phyloP scores from a whole-genome alignment of 805 yeast species.

The Lipomyces chichibuensis region DNA sequence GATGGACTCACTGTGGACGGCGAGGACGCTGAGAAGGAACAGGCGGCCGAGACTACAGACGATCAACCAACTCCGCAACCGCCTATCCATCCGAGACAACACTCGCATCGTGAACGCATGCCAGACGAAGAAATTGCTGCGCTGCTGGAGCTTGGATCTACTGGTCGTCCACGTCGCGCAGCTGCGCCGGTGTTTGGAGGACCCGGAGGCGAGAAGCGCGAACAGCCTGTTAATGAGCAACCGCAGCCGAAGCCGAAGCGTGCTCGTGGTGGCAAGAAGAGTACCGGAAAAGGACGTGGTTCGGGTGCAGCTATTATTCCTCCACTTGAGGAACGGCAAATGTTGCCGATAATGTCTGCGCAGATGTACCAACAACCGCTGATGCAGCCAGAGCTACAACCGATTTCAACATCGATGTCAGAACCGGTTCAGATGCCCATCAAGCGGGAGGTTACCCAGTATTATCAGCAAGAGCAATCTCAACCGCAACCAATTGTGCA shows the following conservation, averaged over 20 bases:
- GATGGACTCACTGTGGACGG: slow-evolving; percentile 23
- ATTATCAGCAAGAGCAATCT: neutral
- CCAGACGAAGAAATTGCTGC: slow-evolving; percentile 34
- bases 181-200: slow-evolving; percentile 38
- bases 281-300: slow-evolving; percentile 10
- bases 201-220: slow-evolving; percentile 16
- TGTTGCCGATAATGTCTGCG: neutral
- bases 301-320: neutral
- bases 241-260: slow-evolving; percentile 23
- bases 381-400: neutral
- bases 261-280: slow-evolving; percentile 15
- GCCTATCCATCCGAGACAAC: slow-evolving; percentile 9
- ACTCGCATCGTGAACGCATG: slow-evolving; percentile 22
- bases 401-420: neutral
- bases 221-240: neutral
- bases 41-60: neutral
- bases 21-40: neutral
- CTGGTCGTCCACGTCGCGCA: slow-evolving; percentile 36
- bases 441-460: neutral
- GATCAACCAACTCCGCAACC: neutral
- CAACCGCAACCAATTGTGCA: neutral
- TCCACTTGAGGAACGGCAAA: slow-evolving; percentile 4
- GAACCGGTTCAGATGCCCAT: neutral
- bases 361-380: neutral
- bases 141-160: slow-evolving; percentile 25